Conservation (phyloP, 139 green algal species). For the Tetraselmis striata region DNA sequence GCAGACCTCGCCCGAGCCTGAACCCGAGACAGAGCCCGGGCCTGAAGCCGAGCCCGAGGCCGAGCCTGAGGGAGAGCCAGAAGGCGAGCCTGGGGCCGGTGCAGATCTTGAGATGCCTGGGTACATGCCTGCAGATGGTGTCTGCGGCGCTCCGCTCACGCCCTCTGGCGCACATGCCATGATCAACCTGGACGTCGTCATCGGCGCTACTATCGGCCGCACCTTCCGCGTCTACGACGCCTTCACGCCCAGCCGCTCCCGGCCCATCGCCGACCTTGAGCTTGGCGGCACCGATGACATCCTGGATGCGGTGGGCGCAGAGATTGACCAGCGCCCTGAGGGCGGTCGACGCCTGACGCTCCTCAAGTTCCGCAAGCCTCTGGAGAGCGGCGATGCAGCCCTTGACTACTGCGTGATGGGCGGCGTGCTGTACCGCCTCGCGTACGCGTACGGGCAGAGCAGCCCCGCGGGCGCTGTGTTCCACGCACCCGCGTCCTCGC, state of each 20-base stretch:
- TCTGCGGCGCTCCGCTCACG: background rate
- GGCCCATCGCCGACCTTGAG: constrained; percentile 8
- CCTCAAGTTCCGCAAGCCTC: constrained; percentile 4
- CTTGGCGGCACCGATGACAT: constrained; percentile 19
- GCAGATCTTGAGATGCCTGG: background rate
- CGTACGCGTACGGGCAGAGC: constrained; percentile 23
- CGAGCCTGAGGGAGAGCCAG: background rate
- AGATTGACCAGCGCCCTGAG: background rate
- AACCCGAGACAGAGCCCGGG: background rate
- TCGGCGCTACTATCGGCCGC: background rate
- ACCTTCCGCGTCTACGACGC: constrained; percentile 18
- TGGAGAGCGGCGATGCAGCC: background rate
- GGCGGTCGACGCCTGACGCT: background rate
- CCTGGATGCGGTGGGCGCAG: constrained; percentile 6
- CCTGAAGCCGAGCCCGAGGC: background rate
- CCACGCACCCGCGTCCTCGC: constrained; percentile 14
- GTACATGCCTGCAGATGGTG: background rate
- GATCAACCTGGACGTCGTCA: constrained; percentile 17
- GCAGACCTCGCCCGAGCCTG: background rate
- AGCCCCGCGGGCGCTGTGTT: background rate
- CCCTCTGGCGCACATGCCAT: constrained; percentile 9
- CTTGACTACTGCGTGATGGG: constrained; percentile 8
- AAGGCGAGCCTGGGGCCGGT: background rate
- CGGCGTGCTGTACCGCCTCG: constrained; percentile 16
- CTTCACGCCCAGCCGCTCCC: constrained; percentile 11